phyloP scores from a whole-genome alignment of 148 eudicot genomes.

The Chenopodium formosanum region DNA sequence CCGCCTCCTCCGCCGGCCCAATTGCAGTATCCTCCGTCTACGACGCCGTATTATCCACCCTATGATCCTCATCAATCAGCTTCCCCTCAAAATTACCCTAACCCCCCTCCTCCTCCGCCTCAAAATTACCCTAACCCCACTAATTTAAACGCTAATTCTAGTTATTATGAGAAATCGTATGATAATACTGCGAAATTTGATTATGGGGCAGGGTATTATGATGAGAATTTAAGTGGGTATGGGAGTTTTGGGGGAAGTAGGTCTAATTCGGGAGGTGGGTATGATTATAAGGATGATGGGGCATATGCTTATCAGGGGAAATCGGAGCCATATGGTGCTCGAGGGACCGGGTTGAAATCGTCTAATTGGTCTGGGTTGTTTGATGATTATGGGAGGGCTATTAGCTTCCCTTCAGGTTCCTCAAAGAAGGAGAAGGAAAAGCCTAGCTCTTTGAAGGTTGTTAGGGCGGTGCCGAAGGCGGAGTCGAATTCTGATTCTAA shows the following conservation, averaged over 20 bases:
- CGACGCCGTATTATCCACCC: slow-evolving; percentile 38
- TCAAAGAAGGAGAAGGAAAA: slow-evolving; percentile 30
- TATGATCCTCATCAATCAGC: slow-evolving; percentile 40
- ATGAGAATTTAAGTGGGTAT: slow-evolving; percentile 33
- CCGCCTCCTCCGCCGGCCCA: slow-evolving; percentile 13
- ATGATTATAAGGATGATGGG: slow-evolving; percentile 52
- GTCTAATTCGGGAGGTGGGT: slow-evolving; percentile 36
- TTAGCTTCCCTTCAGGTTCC: slow-evolving; percentile 35
- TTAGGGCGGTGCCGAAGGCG: slow-evolving; percentile 77
- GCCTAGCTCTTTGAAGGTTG: slow-evolving; percentile 51
- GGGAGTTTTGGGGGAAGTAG: slow-evolving; percentile 33
- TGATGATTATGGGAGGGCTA: slow-evolving; percentile 93
- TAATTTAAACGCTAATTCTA: slow-evolving; percentile 23
- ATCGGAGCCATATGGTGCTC: slow-evolving; percentile 71
- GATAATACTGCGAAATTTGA: slow-evolving; percentile 37
- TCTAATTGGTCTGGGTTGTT: slow-evolving; percentile 62
- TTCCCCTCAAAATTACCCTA: slow-evolving; percentile 6
- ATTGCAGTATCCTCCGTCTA: background rate
- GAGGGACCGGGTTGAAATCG: slow-evolving; percentile 59
- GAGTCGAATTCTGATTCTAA: slow-evolving; percentile 52
- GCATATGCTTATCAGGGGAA: slow-evolving; percentile 72
- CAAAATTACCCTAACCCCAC: slow-evolving; percentile 32
- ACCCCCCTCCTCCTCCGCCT: background rate
- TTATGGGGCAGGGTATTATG: slow-evolving; percentile 37
- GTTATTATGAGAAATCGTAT: slow-evolving; percentile 30